phyloP scores from a whole-genome alignment of 768 basidiomycete species.

The Mycena latifolia region DNA sequence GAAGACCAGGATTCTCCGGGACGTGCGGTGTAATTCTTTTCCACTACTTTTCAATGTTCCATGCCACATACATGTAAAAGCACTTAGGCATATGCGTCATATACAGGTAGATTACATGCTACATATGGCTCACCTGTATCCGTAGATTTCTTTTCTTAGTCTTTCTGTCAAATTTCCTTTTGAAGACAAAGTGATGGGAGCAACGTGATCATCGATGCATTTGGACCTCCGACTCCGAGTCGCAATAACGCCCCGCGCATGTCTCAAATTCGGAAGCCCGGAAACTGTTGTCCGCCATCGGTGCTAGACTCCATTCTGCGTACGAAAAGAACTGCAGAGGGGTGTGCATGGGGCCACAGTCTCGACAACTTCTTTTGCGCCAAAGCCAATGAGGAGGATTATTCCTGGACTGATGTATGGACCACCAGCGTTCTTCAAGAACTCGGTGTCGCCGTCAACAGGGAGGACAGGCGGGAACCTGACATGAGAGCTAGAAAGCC shows the following conservation, averaged over 20 bases:
- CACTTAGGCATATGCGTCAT: neutral
- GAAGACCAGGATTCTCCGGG: constrained; percentile 27
- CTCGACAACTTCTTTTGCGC: constrained; percentile 30
- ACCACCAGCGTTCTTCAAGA: constrained; percentile 30
- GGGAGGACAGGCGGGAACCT: constrained; percentile 13
- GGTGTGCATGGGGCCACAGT: constrained; percentile 30
- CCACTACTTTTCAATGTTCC: neutral
- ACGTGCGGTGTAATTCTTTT: constrained; percentile 18
- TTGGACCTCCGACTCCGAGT: too few species aligned
- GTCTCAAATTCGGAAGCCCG: constrained; percentile 21
- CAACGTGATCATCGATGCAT: too few species aligned
- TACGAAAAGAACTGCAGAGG: constrained; percentile 27
- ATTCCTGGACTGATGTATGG: constrained; percentile 32
- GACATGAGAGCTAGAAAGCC: constrained; percentile 19
- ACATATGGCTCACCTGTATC: neutral
- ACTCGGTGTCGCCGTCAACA: constrained; percentile 12
- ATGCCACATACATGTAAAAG: neutral
- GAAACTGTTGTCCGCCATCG: constrained; percentile 19
- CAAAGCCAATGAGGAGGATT: constrained; percentile 20
- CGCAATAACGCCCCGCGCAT: neutral
- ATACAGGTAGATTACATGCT: neutral
- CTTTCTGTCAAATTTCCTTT: neutral
- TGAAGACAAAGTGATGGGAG: too few species aligned
- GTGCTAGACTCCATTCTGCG: constrained; percentile 24
- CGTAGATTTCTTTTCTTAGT: neutral